Percentiles rank a stretch among this genome's conserved stretches.
These are phyloP conservation scores for Phytophthora cryptogea DNA, from an alignment of 352 stramenopile genomes.

Conservation along the genomic window DNA sequence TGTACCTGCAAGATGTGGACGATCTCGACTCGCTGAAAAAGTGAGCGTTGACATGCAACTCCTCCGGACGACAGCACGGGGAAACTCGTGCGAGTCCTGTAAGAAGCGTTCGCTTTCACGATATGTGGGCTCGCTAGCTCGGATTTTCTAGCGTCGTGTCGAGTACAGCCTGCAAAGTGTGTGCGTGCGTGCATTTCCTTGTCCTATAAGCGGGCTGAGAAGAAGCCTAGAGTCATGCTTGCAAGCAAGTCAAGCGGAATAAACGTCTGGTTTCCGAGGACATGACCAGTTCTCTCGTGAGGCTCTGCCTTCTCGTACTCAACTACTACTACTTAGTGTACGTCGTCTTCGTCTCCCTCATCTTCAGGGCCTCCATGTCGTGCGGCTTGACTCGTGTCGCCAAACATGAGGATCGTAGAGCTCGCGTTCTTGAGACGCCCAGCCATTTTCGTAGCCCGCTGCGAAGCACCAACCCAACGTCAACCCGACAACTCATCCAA, in stretches of 20 bases:
- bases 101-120: conserved; percentile 23
- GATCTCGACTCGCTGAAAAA: conserved; percentile 82
- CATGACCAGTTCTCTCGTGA: conserved; percentile 1
- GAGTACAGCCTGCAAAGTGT: conserved; percentile 10
- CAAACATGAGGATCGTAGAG: conserved; percentile 62
- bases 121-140: conserved; percentile 14
- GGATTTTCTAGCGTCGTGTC: conserved; percentile 17
- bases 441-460: conserved; percentile 49
- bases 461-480: background rate
- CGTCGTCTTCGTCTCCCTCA: conserved; percentile 21
- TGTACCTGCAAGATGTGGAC: conserved; percentile 82
- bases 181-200: conserved; percentile 17
- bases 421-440: conserved; percentile 53
- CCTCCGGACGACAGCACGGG: conserved; percentile 10
- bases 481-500: background rate
- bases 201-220: conserved; percentile 24
- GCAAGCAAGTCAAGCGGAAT: conserved; percentile 33
- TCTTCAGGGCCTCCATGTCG: conserved; percentile 17
- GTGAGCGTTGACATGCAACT: conserved; percentile 35
- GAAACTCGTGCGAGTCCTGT: conserved; percentile 14
- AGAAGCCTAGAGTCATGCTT: conserved; percentile 27
- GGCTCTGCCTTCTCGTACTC: background rate
- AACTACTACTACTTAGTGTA: conserved; percentile 19
- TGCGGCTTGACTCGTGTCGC: conserved; percentile 27
- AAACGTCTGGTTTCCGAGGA: conserved; percentile 32